A percentile compares a stretch with the other conserved stretches of the same genome.
phyloP scores from a whole-genome alignment of 345 rosid species.

The Boechera stricta region DNA sequence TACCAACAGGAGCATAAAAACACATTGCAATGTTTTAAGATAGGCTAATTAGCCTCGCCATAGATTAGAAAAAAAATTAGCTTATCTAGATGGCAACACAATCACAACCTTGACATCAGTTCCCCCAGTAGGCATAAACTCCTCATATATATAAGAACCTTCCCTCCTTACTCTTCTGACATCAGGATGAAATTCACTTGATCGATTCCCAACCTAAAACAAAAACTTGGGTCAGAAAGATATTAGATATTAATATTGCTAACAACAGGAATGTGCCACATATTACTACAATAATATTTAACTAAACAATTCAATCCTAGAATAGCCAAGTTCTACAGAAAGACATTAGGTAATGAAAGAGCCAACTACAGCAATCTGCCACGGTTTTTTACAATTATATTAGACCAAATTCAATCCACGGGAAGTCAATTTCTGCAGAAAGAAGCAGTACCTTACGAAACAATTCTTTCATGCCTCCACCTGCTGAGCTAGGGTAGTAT shows the following conservation, averaged over 20 bases:
- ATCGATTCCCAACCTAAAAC: slow-evolving; percentile 88
- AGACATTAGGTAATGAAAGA: slow-evolving; percentile 1
- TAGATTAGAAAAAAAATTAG: neutral
- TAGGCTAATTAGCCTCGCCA: neutral
- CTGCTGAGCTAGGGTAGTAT: slow-evolving; percentile 98
- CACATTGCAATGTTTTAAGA: neutral
- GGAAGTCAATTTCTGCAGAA: slow-evolving; percentile 29
- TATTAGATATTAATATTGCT: neutral
- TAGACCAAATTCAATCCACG: slow-evolving; percentile 6
- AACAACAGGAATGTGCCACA: slow-evolving; percentile 25
- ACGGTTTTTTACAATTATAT: neutral
- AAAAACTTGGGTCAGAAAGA: slow-evolving; percentile 24
- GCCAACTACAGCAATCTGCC: neutral
- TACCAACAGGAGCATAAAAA: slow-evolving; percentile 1
- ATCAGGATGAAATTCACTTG: slow-evolving; percentile 98
- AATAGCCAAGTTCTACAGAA: slow-evolving; percentile 12
- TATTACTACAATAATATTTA: neutral
- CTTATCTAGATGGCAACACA: slow-evolving; percentile 7
- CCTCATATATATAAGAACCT: slow-evolving; percentile 98
- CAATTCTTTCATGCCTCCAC: slow-evolving; percentile 99
- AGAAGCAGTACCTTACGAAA: slow-evolving; percentile 79
- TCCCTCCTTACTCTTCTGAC: slow-evolving; percentile 99
- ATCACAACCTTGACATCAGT: slow-evolving; percentile 93
- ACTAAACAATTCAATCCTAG: slow-evolving; percentile 8
- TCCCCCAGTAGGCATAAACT: slow-evolving; percentile 99